Conservation (phyloP, 345 rosid genomes). For the Eucalyptus pauciflora region DNA sequence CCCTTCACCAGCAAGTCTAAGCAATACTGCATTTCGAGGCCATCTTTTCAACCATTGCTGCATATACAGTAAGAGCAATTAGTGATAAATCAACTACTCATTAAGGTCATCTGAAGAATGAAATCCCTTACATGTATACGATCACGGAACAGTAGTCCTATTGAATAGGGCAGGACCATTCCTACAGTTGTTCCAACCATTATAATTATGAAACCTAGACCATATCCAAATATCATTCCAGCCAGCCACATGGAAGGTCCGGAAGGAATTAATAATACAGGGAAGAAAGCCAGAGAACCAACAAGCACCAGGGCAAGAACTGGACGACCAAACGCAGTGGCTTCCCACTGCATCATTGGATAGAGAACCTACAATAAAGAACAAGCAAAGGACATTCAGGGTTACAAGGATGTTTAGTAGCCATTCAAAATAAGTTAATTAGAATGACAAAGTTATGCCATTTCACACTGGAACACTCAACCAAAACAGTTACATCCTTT, state of each 20-base stretch:
- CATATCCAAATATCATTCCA: conserved; percentile 97
- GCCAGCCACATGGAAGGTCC: conserved; percentile 99
- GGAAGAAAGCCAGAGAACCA: conserved; percentile 84
- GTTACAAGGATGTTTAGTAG: neutral
- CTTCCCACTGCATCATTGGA: conserved; percentile 94
- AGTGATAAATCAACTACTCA: neutral
- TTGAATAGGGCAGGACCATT: conserved; percentile 74
- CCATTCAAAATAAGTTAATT: neutral
- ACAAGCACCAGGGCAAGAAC: conserved; percentile 77
- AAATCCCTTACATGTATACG: conserved; percentile 67
- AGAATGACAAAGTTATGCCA: neutral
- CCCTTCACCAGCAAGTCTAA: conserved; percentile 89
- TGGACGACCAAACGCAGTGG: conserved; percentile 97
- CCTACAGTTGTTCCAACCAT: conserved; percentile 96
- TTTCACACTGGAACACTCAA: neutral
- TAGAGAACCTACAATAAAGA: conserved; percentile 45
- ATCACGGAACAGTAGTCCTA: conserved; percentile 79
- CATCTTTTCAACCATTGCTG: conserved; percentile 95
- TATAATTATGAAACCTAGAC: conserved; percentile 80
- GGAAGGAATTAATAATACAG: conserved; percentile 91
- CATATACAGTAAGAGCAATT: neutral
- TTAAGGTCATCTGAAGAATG: neutral
- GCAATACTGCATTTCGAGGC: conserved; percentile 80
- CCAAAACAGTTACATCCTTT: neutral
- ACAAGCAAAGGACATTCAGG: neutral